A percentile compares a stretch with the other conserved stretches of the same genome.
Conservation (phyloP, 805 yeast species). For the Suhomyces canberraensis region DNA sequence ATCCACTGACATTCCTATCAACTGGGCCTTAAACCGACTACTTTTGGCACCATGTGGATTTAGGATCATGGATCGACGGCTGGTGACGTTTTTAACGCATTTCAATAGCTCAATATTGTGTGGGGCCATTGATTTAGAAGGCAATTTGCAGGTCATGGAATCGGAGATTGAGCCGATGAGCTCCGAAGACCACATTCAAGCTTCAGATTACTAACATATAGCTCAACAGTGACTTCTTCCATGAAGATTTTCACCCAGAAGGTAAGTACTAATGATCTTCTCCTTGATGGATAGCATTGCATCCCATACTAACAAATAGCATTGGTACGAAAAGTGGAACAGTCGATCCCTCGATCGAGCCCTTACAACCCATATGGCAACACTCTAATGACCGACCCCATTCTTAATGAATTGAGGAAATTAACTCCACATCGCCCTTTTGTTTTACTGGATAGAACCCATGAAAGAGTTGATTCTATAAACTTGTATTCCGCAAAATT, state of each 20-base stretch:
- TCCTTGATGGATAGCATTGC: neutral
- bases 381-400: slow-evolving; percentile 24
- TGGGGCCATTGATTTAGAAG: too few species aligned
- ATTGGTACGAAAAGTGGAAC: slow-evolving; percentile 12
- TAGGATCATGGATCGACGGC: too few species aligned
- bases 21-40: too few species aligned
- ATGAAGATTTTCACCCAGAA: slow-evolving; percentile 7
- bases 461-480: slow-evolving; percentile 17
- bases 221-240: slow-evolving; percentile 1
- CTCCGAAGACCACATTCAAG: too few species aligned
- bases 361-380: slow-evolving; percentile 8
- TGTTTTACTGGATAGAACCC: slow-evolving; percentile 3
- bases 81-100: too few species aligned
- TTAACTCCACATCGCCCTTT: slow-evolving; percentile 23
- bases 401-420: slow-evolving; percentile 29
- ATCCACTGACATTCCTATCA: too few species aligned
- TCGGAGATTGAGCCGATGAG: too few species aligned
- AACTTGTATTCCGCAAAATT: slow-evolving; percentile 31
- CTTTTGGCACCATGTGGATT: too few species aligned
- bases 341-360: slow-evolving; percentile 15
- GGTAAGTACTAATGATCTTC: slow-evolving; percentile 4
- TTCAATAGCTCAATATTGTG: too few species aligned
- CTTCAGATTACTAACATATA: neutral
- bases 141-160: too few species aligned
- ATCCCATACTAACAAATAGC: slow-evolving; percentile 11